Percentiles rank a stretch among this genome's conserved stretches.
Conservation (phyloP, 225 moss, liverwort and hornwort genomes). For the Pleurozium schreberi region DNA sequence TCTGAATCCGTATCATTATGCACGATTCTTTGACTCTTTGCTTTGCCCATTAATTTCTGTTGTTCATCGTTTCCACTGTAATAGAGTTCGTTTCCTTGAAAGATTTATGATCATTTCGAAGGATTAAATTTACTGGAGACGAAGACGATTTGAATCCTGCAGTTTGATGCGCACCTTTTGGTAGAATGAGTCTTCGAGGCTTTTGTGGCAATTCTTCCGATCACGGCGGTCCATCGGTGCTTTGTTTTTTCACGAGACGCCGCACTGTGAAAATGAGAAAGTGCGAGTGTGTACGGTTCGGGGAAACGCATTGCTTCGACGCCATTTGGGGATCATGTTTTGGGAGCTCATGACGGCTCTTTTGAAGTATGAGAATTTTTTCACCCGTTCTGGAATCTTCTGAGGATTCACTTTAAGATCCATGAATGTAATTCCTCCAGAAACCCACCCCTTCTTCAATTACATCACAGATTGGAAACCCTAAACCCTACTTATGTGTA, state of each 20-base stretch:
- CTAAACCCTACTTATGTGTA: background rate
- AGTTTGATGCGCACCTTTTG: background rate
- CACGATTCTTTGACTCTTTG: background rate
- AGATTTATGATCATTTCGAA: background rate
- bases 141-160: background rate
- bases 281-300: background rate
- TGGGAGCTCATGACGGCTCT: background rate
- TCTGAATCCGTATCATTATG: background rate
- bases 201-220: background rate
- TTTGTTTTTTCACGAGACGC: background rate
- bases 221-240: background rate
- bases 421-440: background rate
- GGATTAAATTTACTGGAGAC: background rate
- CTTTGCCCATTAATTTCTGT: background rate
- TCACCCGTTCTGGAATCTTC: background rate
- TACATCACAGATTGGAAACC: background rate
- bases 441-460: background rate
- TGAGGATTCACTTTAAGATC: background rate
- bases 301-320: background rate
- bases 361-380: background rate
- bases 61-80: background rate
- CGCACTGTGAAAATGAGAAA: slow-evolving; percentile 6
- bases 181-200: background rate
- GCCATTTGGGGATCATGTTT: background rate
- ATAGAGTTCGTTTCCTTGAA: no score